phyloP scores from a whole-genome alignment of 108 stramenopile species.

The Aurantiochytrium sp. region DNA sequence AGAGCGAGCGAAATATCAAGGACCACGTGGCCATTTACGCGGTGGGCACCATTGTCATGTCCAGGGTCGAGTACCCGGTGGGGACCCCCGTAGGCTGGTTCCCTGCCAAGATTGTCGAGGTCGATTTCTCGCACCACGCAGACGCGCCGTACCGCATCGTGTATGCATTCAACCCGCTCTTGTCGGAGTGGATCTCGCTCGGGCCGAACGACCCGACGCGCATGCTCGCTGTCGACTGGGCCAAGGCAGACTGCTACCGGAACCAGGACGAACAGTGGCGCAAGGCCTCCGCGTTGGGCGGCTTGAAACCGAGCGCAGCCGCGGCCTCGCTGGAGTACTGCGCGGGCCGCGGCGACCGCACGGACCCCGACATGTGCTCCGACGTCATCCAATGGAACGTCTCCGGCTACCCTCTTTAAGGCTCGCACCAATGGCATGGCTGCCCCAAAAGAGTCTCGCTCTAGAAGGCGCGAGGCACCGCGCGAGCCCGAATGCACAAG shows the following conservation, averaged over 20 bases:
- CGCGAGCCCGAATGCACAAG: too few species aligned
- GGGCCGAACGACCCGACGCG: constrained; percentile 19
- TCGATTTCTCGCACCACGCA: neutral
- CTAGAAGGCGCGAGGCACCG: too few species aligned
- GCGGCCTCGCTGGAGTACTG: too few species aligned
- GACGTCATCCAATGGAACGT: too few species aligned
- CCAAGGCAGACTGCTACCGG: neutral
- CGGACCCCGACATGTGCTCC: too few species aligned
- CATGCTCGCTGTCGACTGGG: constrained; percentile 19
- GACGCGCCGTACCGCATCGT: neutral
- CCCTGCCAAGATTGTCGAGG: constrained; percentile 18
- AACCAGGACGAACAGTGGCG: neutral
- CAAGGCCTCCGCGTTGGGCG: neutral
- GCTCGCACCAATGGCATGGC: too few species aligned
- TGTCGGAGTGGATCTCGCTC: neutral
- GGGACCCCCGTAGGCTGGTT: constrained; percentile 16
- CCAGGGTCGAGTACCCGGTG: neutral
- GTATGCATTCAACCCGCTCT: neutral
- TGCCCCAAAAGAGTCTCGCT: too few species aligned
- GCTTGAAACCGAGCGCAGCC: too few species aligned
- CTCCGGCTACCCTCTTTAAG: too few species aligned
- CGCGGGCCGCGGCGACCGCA: too few species aligned
- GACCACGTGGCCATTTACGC: neutral
- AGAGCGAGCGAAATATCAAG: neutral
- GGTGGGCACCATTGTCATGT: neutral